Evolutionary conservation across 2,329 filamentous ascomycete genomes (phyloP), one percentile per base, ranked within the genome.

Genomic region (Microdochium bolleyi): DNA sequence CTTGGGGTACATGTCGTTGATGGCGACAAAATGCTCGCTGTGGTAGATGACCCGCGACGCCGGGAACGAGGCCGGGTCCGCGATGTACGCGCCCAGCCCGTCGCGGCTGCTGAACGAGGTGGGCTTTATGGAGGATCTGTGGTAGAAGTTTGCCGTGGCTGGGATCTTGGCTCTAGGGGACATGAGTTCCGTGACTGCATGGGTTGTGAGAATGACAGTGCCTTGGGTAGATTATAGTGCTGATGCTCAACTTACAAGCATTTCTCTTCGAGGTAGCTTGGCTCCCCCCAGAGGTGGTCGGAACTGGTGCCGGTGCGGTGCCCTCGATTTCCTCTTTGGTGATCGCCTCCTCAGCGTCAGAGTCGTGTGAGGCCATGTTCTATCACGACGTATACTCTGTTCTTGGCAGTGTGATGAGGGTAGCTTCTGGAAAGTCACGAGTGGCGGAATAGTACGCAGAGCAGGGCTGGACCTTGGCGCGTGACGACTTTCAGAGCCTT

Each of bases 1-100:
- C 69, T 97, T 99, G 9, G 94, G 92, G 65, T 83, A 99, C 56
- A 83, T 74, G 71, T 99, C 94, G 60, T 85, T 79, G 66, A 97
- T 88, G 21, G 84, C 80, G 50, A 92, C 88, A 58, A 87, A 89
- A 55, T 83, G 71, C n/a, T 80, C 74, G 57, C 82, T 81, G 67
- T 84, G 74, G 62, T 83, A 85, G 52, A 94, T 74, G 1, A 91
- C 79, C 4, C 77, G 71, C 24, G 73, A 76, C 4, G 76, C 58
- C 1, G 83, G 77, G 61, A 82, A 86, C 1, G 76, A 73, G 32
- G 78, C 74, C 0, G 89, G 89, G 51, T 82, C 69, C 8, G 72
- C 61, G 49, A 87, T 84, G 68, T 94, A 94, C 21, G 75, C 71
- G 46, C 82, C 81, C 0, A 94, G 77, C 0, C 77, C 85, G 56